phyloP scores from a whole-genome alignment of 192 early-diverging fungal species.

The Jimgerdemannia lactiflua region DNA sequence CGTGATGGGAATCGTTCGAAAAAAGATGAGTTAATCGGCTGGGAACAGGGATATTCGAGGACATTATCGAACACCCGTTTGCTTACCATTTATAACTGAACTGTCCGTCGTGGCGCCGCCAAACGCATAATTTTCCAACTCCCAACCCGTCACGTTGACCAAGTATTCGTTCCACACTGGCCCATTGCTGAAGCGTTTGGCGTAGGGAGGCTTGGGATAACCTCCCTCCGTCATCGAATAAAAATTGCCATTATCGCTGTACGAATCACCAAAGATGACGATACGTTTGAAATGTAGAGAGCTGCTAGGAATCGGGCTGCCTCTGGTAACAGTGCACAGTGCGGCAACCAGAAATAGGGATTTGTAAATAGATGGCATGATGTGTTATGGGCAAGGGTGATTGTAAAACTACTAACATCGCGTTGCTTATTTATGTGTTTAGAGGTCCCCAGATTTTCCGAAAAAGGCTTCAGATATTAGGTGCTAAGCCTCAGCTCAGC shows the following conservation, averaged over 20 bases:
- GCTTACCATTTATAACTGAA: constrained; percentile 18
- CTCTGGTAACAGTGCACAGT: too few species aligned
- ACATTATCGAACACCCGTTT: constrained; percentile 4
- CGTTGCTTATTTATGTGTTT: too few species aligned
- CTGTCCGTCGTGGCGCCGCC: constrained; percentile 37
- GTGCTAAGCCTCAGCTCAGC: too few species aligned
- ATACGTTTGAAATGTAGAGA: constrained; percentile 29
- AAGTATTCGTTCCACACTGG: constrained; percentile 43
- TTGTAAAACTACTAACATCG: too few species aligned
- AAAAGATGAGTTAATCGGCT: not conserved
- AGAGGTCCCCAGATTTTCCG: too few species aligned
- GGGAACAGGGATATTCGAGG: constrained; percentile 17
- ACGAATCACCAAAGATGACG: constrained; percentile 55
- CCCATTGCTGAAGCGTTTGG: constrained; percentile 49
- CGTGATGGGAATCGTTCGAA: too few species aligned
- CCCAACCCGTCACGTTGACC: constrained; percentile 2
- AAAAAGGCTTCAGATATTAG: too few species aligned
- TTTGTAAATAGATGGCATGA: too few species aligned
- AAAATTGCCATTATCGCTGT: constrained; percentile 44
- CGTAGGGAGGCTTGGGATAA: constrained; percentile 19
- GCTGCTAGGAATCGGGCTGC: too few species aligned
- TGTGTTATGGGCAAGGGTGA: too few species aligned
- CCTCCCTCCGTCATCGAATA: constrained; percentile 19
- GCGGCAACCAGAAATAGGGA: too few species aligned
- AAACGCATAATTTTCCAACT: constrained; percentile 36